These are phyloP conservation scores for Taphrina flavorubra DNA, from an alignment of 1,139 yeast genomes.

Conservation along the genomic window DNA sequence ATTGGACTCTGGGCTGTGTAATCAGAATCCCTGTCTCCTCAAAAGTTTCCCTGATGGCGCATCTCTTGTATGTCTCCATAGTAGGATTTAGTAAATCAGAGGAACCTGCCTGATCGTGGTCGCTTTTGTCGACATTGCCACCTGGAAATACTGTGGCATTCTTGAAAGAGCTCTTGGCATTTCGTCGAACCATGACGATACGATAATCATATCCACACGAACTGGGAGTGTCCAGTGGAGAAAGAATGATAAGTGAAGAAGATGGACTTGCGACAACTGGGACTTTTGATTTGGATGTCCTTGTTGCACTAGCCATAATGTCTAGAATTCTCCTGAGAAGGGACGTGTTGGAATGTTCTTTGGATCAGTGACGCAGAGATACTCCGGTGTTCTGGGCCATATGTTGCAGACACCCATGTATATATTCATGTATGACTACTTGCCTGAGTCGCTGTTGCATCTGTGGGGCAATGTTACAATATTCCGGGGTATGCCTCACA, in stretches of 20 bases:
- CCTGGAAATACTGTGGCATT: constrained; percentile 39
- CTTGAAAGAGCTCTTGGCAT: constrained; percentile 36
- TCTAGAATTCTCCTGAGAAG: neutral
- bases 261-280: constrained; percentile 32
- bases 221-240: constrained; percentile 23
- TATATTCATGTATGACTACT: too few relatives aligned
- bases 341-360: neutral
- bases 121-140: constrained; percentile 24
- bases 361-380: too few relatives aligned
- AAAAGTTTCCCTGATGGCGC: constrained; percentile 36
- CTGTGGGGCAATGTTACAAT: too few relatives aligned
- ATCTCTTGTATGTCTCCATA: constrained; percentile 30
- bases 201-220: constrained; percentile 31
- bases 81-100: neutral
- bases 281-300: neutral
- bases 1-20: constrained; percentile 25
- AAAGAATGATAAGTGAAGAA: constrained; percentile 29
- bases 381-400: too few relatives aligned
- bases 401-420: too few relatives aligned
- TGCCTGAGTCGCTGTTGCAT: too few relatives aligned
- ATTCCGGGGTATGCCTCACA: too few relatives aligned
- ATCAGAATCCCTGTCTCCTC: constrained; percentile 35
- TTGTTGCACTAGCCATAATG: constrained; percentile 6
- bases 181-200: constrained; percentile 27
- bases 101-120: constrained; percentile 1